Percentiles rank a stretch among this genome's conserved stretches.
Evolutionary conservation across 352 stramenopile species (phyloP).

Genomic region (Pythium dissotocum): DNA sequence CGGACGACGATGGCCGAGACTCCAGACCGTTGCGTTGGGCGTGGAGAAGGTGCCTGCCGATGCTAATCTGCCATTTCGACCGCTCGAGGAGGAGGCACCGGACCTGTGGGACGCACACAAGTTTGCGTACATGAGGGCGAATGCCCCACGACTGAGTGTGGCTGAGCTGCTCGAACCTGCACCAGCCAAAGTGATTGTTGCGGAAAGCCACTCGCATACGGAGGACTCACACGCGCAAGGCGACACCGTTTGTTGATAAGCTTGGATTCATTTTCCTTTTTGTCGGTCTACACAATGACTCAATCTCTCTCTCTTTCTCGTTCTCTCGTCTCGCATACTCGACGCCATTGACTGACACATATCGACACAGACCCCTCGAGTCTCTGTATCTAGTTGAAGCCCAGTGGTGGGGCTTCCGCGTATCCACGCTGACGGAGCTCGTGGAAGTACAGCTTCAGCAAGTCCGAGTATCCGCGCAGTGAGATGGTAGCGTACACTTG

Average conservation of each 20-base stretch:
- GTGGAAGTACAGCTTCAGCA: constrained; percentile 72
- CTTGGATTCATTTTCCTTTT: not conserved
- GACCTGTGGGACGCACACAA: not conserved
- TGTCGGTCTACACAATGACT: not conserved
- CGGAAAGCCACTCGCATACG: not conserved
- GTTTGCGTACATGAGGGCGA: not conserved
- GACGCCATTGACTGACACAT: constrained; percentile 1
- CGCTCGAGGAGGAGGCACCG: not conserved
- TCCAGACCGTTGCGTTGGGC: constrained; percentile 37
- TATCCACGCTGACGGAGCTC: constrained; percentile 43
- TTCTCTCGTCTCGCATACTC: not conserved
- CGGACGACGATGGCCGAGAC: constrained; percentile 44
- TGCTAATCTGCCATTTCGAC: not conserved
- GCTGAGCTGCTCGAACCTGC: not conserved
- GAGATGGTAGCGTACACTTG: constrained; percentile 64
- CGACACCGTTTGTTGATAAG: too few species aligned
- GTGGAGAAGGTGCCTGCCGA: constrained; percentile 17
- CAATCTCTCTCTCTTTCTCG: not conserved
- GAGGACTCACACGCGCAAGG: too few species aligned
- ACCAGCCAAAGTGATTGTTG: not conserved
- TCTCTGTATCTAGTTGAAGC: constrained; percentile 26
- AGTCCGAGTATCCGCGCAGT: constrained; percentile 59
- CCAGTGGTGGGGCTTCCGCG: constrained; percentile 55
- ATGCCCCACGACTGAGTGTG: not conserved
- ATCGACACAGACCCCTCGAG: not conserved